Conservation (phyloP, 768 basidiomycete genomes). For the Tylopilus cervinicoccineus region DNA sequence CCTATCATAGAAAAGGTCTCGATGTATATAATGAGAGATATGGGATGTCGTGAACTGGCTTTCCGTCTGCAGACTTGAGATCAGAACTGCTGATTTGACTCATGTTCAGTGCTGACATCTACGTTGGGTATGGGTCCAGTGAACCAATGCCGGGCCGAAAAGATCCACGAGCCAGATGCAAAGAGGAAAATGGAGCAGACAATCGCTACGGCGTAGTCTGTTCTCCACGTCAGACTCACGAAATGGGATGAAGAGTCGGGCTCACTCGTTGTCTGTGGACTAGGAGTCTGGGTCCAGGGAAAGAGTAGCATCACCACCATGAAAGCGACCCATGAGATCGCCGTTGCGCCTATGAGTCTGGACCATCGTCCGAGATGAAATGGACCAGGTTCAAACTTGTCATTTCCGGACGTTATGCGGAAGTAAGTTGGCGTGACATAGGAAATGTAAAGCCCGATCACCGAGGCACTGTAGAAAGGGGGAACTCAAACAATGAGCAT, state of each 20-base stretch:
- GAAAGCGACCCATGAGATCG: conserved; percentile 31
- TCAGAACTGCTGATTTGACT: background rate
- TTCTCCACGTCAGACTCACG: background rate
- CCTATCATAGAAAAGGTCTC: conserved; percentile 58
- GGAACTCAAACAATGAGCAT: background rate
- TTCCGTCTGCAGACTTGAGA: background rate
- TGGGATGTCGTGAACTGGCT: background rate
- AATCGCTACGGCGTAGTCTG: conserved; percentile 27
- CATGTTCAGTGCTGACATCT: background rate
- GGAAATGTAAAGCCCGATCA: conserved; percentile 35
- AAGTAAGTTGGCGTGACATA: conserved; percentile 36
- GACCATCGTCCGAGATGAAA: conserved; percentile 33
- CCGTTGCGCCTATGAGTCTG: conserved; percentile 28
- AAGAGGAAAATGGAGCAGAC: conserved; percentile 30
- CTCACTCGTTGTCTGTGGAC: conserved; percentile 33
- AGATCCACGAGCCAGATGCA: conserved; percentile 31
- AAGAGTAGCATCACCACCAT: conserved; percentile 34
- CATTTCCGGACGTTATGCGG: conserved; percentile 32
- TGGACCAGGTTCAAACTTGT: conserved; percentile 32
- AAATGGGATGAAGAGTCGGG: background rate
- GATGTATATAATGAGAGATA: conserved; percentile 8
- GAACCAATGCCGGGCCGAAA: conserved; percentile 35
- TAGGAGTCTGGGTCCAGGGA: conserved; percentile 22
- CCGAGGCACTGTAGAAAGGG: conserved; percentile 21
- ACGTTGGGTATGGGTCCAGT: conserved; percentile 33